These are phyloP conservation scores for Pythium insidiosum DNA, from an alignment of 352 stramenopile species.

Conservation along the genomic window DNA sequence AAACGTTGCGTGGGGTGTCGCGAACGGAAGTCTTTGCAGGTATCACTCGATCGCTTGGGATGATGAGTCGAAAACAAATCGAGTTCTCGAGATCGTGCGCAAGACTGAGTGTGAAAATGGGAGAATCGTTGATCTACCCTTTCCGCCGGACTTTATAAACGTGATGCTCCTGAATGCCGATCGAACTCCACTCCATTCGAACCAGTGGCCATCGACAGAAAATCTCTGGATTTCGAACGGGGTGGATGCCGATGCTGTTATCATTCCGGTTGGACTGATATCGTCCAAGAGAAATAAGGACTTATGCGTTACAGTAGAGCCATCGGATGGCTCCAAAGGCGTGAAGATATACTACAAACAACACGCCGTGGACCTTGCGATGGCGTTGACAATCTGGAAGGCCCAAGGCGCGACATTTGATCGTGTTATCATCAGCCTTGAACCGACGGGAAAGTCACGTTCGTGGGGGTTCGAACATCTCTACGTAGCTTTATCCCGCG, in stretches of 20 bases:
- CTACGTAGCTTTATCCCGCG: no score
- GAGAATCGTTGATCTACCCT: neutral
- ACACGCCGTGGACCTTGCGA: no score
- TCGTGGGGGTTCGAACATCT: no score
- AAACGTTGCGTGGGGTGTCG: neutral
- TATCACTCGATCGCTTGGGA: neutral
- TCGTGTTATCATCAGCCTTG: no score
- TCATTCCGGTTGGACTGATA: neutral
- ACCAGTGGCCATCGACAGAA: neutral
- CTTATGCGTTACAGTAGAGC: no score
- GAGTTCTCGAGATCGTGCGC: neutral
- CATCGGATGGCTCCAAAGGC: no score
- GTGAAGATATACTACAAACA: no score
- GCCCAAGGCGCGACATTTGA: no score
- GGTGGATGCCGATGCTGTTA: neutral
- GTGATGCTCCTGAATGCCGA: neutral
- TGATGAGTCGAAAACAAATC: neutral
- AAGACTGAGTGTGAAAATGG: neutral
- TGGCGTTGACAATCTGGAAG: no score
- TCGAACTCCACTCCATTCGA: neutral
- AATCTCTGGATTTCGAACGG: neutral
- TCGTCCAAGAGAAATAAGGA: no score
- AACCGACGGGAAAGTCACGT: no score
- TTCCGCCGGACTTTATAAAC: neutral
- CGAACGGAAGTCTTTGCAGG: neutral